Base-by-base conservation (phyloP, 106 monocot species). In the Dioscorea alata region DNA sequence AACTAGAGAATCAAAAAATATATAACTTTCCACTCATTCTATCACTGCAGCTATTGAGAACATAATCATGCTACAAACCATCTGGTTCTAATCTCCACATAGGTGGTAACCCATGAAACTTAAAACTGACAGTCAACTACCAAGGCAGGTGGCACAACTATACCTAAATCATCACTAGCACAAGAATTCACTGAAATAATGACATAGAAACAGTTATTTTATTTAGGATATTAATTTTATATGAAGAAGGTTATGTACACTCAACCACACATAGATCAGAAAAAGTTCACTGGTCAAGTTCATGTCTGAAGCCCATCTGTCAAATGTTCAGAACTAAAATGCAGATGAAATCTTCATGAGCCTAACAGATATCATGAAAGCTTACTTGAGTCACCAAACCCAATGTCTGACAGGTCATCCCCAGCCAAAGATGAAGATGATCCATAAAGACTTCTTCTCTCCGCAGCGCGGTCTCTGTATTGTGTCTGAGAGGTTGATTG, bases 381-480 rank as follows among this genome's bases (percentile, higher is more conserved):
- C 95, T 96, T 91, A 96, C 95, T 92, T 84, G 88, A 77, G 78
- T 96, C 92, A 57, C 69, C 85, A 66, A 34, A 17, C 23, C 72
- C 82, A 73, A 68, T 42, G 35, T 78, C 82, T 28, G 75, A 75
- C 17, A 59, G 48, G 18, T 73, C 83, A 79, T 88, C 74, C 49
- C 70, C 77, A 48, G 24, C 19, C 56, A 75, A 78, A 49, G 83
- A 81, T 23, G 90, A 28, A 28, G 28, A 85, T 65, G 96, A 96
- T 35, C 99, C 99, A 83, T 99, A 99, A 9, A 90, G 73, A 60
- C 66, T 93, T 69, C 99, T 81, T 57, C 99, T 85, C 75, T 99
- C 99, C 32, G 99, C 99, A 53, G 99, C 99, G 54, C 99, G 82
- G 59, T 99, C 99, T 73, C 99, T 90, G 61, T 99, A 99, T 8